Evolutionary conservation across 2,329 filamentous ascomycete genomes (phyloP), one percentile per base, ranked within the genome.

Genomic region (Claviceps purpurea): DNA sequence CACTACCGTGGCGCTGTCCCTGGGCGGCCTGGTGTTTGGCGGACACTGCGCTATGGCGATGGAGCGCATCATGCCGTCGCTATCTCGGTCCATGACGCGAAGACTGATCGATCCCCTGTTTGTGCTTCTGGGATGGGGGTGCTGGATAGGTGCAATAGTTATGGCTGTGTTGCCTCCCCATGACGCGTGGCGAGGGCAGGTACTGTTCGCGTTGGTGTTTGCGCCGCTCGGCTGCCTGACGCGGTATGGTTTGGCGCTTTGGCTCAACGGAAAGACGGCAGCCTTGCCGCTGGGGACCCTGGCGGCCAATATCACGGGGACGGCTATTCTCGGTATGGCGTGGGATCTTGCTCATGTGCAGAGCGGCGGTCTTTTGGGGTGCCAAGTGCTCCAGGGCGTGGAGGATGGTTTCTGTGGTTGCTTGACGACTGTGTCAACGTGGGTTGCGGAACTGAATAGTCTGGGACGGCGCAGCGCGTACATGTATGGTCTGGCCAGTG

Each of bases 241-340:
- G 0, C 79, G 91, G 3, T 95, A 87, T 69, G 90, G 89, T 63
- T 66, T 78, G 1, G 85, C 85, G 0, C 63, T 86, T 6, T 66
- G 72, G 24, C 75, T 95, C n/a, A 96, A 96, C 60, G 71, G 77
- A 0, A 73, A 79, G 20, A 58, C 81, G 0, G 66, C 80, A 0
- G 70, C 75, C 0, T 96, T 96, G 58, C 91, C 91, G 0, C 66
- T 96, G 0, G 91, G 91, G 2, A 97, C 91, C 0, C 95, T 96
- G 60, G 69, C 72, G 0, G 88, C 85, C 30, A 97, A 97, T 61
- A 73, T 94, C 4, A 64, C 84, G 14, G 91, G 90, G 4, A 89
- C 87, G 0, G 76, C 76, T 0, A 67, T 95, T 16, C 66, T 94
- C 49, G 89, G 80, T 14, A 82, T 89, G 75, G 78, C 81, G 34